Evolutionary conservation across 2,329 filamentous ascomycete species (phyloP).

Genomic region (Aspergillus proliferans): DNA sequence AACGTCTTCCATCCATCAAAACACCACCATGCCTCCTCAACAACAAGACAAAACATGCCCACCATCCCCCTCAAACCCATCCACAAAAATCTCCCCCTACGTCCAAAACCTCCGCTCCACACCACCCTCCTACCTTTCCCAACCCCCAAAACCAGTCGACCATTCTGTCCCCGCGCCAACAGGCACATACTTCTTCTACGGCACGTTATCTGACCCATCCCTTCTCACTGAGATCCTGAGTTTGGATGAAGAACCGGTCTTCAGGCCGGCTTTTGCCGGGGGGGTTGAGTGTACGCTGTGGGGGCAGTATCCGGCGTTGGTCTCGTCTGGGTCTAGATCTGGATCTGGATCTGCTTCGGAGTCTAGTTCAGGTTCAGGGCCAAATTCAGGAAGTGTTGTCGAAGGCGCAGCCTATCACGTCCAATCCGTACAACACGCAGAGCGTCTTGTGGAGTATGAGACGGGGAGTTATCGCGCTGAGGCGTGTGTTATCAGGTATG

Average conservation of each 20-base stretch:
- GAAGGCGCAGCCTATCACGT: background rate
- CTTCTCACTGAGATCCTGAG: constrained; percentile 11
- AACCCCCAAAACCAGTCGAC: constrained; percentile 1
- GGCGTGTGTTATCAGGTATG: background rate
- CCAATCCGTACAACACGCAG: background rate
- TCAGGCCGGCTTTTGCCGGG: background rate
- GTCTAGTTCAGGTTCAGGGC: background rate
- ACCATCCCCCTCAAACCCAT: constrained; percentile 4
- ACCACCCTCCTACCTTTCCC: constrained; percentile 10
- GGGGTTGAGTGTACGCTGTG: background rate
- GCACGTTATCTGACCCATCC: constrained; percentile 25
- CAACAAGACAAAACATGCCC: too few species aligned
- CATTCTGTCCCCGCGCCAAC: constrained; percentile 5
- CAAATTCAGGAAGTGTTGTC: background rate
- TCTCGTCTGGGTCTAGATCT: background rate
- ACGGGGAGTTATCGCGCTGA: background rate
- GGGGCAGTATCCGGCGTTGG: background rate
- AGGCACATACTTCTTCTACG: constrained; percentile 34
- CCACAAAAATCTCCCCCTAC: constrained; percentile 10
- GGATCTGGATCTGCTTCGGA: background rate
- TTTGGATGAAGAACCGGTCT: background rate
- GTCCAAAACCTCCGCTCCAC: constrained; percentile 8
- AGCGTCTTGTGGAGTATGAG: background rate
- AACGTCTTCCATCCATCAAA: too few species aligned
- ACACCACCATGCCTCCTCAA: too few species aligned